These are phyloP conservation scores for Sphaerulina musiva DNA, from an alignment of 2,329 filamentous ascomycete genomes.

Conservation along the genomic window DNA sequence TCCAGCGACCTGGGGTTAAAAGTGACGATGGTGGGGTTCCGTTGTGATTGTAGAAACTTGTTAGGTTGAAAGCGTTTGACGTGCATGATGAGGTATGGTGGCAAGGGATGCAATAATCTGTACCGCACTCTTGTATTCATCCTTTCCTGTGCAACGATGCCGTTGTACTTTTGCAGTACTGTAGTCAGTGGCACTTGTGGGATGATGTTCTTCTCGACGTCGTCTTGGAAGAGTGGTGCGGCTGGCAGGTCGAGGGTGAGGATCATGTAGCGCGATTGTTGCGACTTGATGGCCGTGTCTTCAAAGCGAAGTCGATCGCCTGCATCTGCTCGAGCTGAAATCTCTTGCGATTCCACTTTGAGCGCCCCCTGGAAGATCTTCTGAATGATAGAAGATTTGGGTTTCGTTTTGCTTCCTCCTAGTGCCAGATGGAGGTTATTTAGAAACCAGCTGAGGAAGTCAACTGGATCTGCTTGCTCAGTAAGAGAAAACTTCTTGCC, in stretches of 20 bases:
- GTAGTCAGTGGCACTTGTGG: slow-evolving; percentile 78
- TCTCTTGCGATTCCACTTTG: slow-evolving; percentile 86
- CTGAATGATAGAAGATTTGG: slow-evolving; percentile 79
- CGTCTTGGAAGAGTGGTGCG: slow-evolving; percentile 91
- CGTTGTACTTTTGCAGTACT: slow-evolving; percentile 89
- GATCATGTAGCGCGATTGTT: slow-evolving; percentile 76
- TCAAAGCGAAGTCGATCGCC: slow-evolving; percentile 87
- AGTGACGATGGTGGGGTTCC: slow-evolving; percentile 96
- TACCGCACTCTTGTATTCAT: slow-evolving; percentile 83
- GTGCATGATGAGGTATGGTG: slow-evolving; percentile 86
- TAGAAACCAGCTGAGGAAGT: slow-evolving; percentile 95
- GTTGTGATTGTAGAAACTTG: slow-evolving; percentile 82
- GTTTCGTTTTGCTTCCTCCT: slow-evolving; percentile 81
- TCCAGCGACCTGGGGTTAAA: slow-evolving; percentile 83
- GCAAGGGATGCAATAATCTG: slow-evolving; percentile 80
- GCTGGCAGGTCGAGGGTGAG: slow-evolving; percentile 88
- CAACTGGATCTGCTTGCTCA: slow-evolving; percentile 86
- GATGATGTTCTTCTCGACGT: slow-evolving; percentile 91
- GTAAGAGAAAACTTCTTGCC: slow-evolving; percentile 90
- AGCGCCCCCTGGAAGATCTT: slow-evolving; percentile 88
- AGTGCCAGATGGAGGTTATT: slow-evolving; percentile 91
- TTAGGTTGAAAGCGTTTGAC: slow-evolving; percentile 96
- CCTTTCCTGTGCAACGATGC: slow-evolving; percentile 77
- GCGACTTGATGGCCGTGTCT: slow-evolving; percentile 75
- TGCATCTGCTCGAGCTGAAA: slow-evolving; percentile 82